These are phyloP conservation scores for Takashimella koratensis DNA, from an alignment of 1,284 basidiomycete genomes.

Conservation along the genomic window DNA sequence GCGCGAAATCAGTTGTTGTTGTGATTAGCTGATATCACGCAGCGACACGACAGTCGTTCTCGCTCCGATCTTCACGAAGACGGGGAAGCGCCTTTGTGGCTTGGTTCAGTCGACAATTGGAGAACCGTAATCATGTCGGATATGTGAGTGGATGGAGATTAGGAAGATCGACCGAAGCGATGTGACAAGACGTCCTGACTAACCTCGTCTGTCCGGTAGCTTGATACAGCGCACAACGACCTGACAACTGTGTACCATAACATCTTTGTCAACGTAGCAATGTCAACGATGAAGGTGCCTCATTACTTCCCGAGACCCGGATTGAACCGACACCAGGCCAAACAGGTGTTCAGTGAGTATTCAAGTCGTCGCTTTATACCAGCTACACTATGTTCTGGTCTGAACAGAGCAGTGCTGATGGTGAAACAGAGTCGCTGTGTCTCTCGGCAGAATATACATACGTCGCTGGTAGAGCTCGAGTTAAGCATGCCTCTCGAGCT, in stretches of 20 bases:
- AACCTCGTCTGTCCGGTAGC: constrained; percentile 40
- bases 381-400: constrained; percentile 49
- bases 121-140: constrained; percentile 48
- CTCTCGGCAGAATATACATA: constrained; percentile 37
- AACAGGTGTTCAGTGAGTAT: constrained; percentile 14
- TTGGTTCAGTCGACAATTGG: constrained; percentile 46
- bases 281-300: constrained; percentile 84
- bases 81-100: constrained; percentile 36
- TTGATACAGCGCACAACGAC: constrained; percentile 70
- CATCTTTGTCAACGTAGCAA: constrained; percentile 79
- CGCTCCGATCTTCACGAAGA: constrained; percentile 32
- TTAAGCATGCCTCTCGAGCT: constrained; percentile 26
- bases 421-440: constrained; percentile 23
- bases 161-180: no score
- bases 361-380: no score
- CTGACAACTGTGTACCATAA: constrained; percentile 66
- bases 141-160: constrained; percentile 41
- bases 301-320: constrained; percentile 68
- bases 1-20: no score
- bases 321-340: constrained; percentile 12
- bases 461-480: constrained; percentile 38
- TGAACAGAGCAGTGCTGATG: neutral
- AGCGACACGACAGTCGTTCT: constrained; percentile 47
- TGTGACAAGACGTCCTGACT: no score
- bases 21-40: neutral